These are phyloP conservation scores for Termitomyces sp. DNA, from an alignment of 768 basidiomycete genomes.

Conservation along the genomic window DNA sequence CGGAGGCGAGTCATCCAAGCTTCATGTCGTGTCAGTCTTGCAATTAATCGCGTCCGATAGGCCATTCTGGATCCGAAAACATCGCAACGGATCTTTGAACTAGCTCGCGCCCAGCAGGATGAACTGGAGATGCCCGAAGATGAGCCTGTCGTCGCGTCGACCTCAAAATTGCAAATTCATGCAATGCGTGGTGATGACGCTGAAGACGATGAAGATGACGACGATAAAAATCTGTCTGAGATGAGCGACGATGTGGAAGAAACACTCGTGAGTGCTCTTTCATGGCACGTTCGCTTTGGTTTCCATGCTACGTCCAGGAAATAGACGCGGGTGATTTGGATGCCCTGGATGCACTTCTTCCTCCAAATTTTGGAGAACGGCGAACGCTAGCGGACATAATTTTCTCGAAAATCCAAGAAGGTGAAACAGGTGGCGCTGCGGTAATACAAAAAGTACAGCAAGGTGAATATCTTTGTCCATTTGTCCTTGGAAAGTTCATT, in stretches of 20 bases:
- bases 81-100: conserved; percentile 83
- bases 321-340: conserved; percentile 89
- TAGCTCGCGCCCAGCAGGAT: conserved; percentile 90
- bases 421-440: conserved; percentile 45
- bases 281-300: not conserved
- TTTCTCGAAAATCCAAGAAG: conserved; percentile 82
- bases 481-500: not conserved
- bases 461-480: conserved; percentile 28
- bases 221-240: conserved; percentile 28
- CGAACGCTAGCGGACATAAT: conserved; percentile 96
- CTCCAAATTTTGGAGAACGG: conserved; percentile 67
- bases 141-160: conserved; percentile 24
- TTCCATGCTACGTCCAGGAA: conserved; percentile 42
- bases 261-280: conserved; percentile 42
- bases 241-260: conserved; percentile 52
- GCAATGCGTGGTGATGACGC: conserved; percentile 32
- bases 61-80: conserved; percentile 72
- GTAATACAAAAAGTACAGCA: conserved; percentile 56
- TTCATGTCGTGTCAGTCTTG: conserved; percentile 8
- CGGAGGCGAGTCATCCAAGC: conserved; percentile 38
- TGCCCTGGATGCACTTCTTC: conserved; percentile 76
- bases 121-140: conserved; percentile 64
- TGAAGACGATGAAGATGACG: conserved; percentile 37
- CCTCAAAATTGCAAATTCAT: conserved; percentile 28
- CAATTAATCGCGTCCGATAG: conserved; percentile 30